Base-by-base conservation (phyloP, 106 monocot genomes). In the Platanthera zijinensis region DNA sequence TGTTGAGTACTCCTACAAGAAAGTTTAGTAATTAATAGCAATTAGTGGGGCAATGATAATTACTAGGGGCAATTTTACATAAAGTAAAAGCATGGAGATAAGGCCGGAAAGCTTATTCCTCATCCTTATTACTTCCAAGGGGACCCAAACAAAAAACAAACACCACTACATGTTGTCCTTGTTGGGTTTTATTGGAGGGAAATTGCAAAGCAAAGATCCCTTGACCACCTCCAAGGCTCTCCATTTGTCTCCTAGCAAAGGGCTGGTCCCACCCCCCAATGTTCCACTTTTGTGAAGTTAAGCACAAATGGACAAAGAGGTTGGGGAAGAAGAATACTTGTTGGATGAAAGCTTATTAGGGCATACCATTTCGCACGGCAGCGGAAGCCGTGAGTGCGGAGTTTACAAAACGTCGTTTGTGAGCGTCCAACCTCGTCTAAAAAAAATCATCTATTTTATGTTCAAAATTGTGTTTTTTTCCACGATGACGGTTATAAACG, bases 291-390 rank as follows among this genome's bases (percentile, higher is more conserved):
- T 48, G 7, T 70, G 46, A 70, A 30, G 39, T n/a, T 70, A 51
- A 72, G 72, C n/a, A 46, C 72, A 72, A 72, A 51, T 21, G 50
- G 72, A 72, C 72, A 72, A 72, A 21, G 50, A 21, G 51, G 17
- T 10, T 72, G 49, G 18, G 22, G 4, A 51, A 51, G 51, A 6
- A 72, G 18, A 51, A 72, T 51, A 39, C 39, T 39, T 39, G 39
- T 39, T 39, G 39, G 39, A 39, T 39, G 39, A 39, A 39, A 39
- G 2, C 39, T 39, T 39, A 39, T 39, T 39, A 39, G 39, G 39
- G 39, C 39, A 3, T 39, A 39, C 39, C 39, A 3, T 39, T 39
- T 39, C 39, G 39, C 39, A 39, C 3, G 1, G 3, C 39, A 1
- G 39, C 2, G 39, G 39, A 39, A 39, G 39, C 0, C 39, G 39